Conservation (phyloP, 163 green algal genomes). For the Chlamydomonas reinhardtii region DNA sequence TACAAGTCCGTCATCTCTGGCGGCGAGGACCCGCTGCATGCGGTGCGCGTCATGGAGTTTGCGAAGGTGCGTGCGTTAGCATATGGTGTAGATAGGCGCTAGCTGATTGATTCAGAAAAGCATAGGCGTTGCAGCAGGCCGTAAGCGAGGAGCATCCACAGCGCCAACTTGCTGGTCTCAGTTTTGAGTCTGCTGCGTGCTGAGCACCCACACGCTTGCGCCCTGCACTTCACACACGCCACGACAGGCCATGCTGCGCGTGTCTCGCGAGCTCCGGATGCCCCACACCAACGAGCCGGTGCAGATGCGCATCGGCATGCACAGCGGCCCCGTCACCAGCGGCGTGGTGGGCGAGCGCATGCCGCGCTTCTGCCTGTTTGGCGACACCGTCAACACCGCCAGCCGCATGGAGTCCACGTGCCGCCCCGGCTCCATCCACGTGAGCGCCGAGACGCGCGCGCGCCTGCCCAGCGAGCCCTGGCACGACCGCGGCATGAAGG, state of each 20-base stretch:
- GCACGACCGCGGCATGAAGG: not conserved
- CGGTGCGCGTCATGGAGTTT: conserved; percentile 25
- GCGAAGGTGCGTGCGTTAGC: no score
- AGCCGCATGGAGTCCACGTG: not conserved
- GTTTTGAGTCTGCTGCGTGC: no score
- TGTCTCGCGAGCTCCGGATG: not conserved
- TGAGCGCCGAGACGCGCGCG: not conserved
- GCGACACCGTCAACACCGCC: not conserved
- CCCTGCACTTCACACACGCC: not conserved
- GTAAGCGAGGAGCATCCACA: no score
- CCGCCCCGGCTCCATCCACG: not conserved
- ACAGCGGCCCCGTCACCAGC: conserved; percentile 44
- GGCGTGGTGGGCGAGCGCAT: conserved; percentile 46
- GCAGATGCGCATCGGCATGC: conserved; percentile 52
- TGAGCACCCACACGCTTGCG: no score
- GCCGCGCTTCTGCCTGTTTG: not conserved
- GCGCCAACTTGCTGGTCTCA: no score
- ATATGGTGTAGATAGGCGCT: no score
- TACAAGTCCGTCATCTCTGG: not conserved
- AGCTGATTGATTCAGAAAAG: no score
- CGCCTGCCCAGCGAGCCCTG: not conserved
- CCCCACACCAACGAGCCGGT: conserved; percentile 33
- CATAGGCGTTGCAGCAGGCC: no score
- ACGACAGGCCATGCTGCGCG: conserved; percentile 4
- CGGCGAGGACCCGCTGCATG: conserved; percentile 27